Percentiles rank a stretch among this genome's conserved stretches.
These are phyloP conservation scores for Dryas drummondii DNA, from an alignment of 306 rosid genomes.

Conservation along the genomic window DNA sequence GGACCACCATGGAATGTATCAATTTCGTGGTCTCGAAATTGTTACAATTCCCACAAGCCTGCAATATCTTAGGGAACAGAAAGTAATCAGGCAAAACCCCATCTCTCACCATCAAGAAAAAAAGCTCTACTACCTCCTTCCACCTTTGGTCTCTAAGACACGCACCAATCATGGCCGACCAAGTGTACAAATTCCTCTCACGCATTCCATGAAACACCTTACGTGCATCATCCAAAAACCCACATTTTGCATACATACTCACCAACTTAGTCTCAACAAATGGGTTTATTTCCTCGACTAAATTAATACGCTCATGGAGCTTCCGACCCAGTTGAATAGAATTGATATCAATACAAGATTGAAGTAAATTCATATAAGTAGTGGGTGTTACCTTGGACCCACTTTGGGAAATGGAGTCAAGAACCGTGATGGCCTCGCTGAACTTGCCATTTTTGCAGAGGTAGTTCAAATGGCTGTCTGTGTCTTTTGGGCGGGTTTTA, in stretches of 20 bases:
- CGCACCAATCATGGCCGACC: constrained; percentile 97
- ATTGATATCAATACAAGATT: constrained; percentile 65
- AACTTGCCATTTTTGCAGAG: constrained; percentile 57
- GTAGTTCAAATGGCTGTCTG: constrained; percentile 47
- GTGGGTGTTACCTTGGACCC: constrained; percentile 56
- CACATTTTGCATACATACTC: constrained; percentile 88
- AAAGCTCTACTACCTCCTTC: constrained; percentile 65
- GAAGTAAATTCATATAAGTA: constrained; percentile 64
- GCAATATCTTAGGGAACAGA: constrained; percentile 68
- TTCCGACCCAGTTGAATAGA: constrained; percentile 67
- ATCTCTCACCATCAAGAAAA: constrained; percentile 59
- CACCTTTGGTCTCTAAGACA: constrained; percentile 62
- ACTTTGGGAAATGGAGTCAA: constrained; percentile 58
- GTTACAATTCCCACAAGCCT: constrained; percentile 69
- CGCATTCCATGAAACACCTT: constrained; percentile 74
- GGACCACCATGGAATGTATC: constrained; percentile 72
- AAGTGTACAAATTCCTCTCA: constrained; percentile 79
- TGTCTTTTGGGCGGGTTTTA: constrained; percentile 22
- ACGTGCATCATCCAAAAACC: constrained; percentile 68
- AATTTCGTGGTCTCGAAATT: constrained; percentile 48
- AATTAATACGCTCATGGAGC: constrained; percentile 60
- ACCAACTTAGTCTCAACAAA: constrained; percentile 85
- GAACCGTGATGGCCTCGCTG: constrained; percentile 54
- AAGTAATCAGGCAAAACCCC: constrained; percentile 72
- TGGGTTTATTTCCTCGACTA: constrained; percentile 48